A percentile compares a stretch with the other conserved stretches of the same genome.
phyloP scores from a whole-genome alignment of 345 rosid species.

The Rubroshorea leprosula region DNA sequence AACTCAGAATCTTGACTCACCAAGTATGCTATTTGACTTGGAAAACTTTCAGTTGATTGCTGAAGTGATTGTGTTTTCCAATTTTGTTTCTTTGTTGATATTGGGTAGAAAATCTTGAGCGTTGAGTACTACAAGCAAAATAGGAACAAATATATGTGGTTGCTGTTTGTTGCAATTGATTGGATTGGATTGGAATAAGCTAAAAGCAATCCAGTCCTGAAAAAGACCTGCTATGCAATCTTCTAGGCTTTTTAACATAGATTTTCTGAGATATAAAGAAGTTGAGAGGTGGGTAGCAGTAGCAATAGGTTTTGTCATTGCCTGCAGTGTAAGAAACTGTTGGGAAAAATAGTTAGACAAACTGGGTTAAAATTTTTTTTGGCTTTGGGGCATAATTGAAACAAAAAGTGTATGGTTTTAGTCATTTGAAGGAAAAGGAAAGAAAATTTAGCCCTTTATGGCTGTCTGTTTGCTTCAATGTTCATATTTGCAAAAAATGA shows the following conservation, averaged over 20 bases:
- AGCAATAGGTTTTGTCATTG: constrained; percentile 1
- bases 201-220: constrained; percentile 3
- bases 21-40: background rate
- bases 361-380: constrained; percentile 6
- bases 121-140: background rate
- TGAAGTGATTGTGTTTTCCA: background rate
- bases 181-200: constrained; percentile 13
- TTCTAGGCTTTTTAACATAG: constrained; percentile 10
- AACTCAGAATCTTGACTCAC: background rate
- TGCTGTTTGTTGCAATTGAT: constrained; percentile 1
- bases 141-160: background rate
- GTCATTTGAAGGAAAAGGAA: constrained; percentile 3
- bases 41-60: background rate
- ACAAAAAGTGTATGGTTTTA: constrained; percentile 11
- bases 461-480: background rate
- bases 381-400: constrained; percentile 7
- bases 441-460: background rate
- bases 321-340: constrained; percentile 12
- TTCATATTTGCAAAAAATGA: no score
- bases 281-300: no score
- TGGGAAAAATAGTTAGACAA: background rate
- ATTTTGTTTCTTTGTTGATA: no score
- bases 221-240: background rate
- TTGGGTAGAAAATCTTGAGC: no score
- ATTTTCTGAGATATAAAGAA: constrained; percentile 7